Conservation (phyloP, 1,284 basidiomycete species). For the Cutaneotrichosporon curvatum region DNA sequence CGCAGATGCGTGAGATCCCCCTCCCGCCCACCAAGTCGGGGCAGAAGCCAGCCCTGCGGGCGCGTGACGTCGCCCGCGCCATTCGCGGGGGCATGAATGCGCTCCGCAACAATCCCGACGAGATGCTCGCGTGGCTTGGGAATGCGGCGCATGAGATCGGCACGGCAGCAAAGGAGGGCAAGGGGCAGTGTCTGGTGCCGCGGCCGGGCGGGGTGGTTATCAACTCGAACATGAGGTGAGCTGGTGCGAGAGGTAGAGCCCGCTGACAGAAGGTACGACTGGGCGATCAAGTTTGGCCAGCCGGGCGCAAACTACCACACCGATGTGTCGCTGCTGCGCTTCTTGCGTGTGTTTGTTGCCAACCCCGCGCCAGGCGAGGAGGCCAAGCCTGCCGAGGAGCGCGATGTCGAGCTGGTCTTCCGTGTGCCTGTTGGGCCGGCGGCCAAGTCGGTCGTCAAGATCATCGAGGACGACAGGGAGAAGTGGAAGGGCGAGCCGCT, state of each 20-base stretch:
- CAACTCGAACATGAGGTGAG: conserved; percentile 26
- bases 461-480: conserved; percentile 13
- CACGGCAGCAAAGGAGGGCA: conserved; percentile 11
- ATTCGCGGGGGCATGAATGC: conserved; percentile 10
- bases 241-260: not conserved
- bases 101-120: conserved; percentile 14
- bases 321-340: conserved; percentile 11
- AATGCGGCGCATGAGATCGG: conserved; percentile 15
- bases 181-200: conserved; percentile 18
- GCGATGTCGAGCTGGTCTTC: conserved; percentile 15
- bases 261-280: conserved; percentile 19
- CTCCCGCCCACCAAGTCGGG: conserved; percentile 4
- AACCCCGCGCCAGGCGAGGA: conserved; percentile 12
- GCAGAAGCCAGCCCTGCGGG: conserved; percentile 3
- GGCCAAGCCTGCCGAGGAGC: not conserved
- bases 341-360: conserved; percentile 25
- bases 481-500: conserved; percentile 8
- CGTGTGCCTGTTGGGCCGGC: conserved; percentile 10
- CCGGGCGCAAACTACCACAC: conserved; percentile 20
- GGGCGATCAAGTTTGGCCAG: conserved; percentile 24
- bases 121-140: conserved; percentile 13
- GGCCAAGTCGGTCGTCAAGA: conserved; percentile 8
- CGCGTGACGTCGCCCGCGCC: conserved; percentile 10
- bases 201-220: conserved; percentile 15
- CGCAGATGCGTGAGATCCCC: conserved; percentile 23